Percentiles rank a stretch among this genome's conserved stretches.
phyloP scores from a whole-genome alignment of 805 yeast species.

The Pichia nanzhaoensis region DNA sequence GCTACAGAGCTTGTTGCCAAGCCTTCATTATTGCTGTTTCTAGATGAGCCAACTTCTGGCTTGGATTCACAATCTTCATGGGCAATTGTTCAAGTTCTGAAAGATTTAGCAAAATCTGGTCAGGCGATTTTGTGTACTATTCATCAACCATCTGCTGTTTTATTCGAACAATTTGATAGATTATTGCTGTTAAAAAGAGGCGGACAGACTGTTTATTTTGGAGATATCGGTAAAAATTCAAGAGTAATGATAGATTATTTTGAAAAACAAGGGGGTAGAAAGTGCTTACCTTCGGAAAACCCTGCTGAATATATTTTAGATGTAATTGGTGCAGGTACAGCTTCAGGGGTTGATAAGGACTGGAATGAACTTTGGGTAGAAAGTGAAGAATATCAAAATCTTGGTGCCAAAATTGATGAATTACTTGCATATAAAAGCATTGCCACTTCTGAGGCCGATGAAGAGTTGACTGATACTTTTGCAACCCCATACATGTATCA shows the following conservation, averaged over 20 bases:
- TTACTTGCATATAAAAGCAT: conserved; percentile 18
- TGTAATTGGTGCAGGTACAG: conserved; percentile 77
- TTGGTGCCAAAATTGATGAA: conserved; percentile 27
- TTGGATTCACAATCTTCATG: conserved; percentile 54
- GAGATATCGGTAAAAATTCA: conserved; percentile 45
- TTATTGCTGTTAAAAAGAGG: conserved; percentile 42
- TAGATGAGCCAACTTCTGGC: conserved; percentile 60
- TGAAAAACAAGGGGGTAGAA: conserved; percentile 53
- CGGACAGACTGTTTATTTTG: conserved; percentile 48
- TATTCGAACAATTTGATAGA: conserved; percentile 37
- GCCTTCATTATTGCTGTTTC: conserved; percentile 44
- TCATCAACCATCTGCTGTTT: conserved; percentile 43
- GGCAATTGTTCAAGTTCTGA: conserved; percentile 48
- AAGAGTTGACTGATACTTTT: conserved; percentile 22
- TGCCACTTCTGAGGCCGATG: conserved; percentile 11
- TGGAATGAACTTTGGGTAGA: conserved; percentile 59
- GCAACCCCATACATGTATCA: conserved; percentile 43
- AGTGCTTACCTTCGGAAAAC: conserved; percentile 53
- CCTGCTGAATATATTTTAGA: conserved; percentile 75
- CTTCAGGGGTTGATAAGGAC: conserved; percentile 50
- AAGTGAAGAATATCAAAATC: conserved; percentile 23
- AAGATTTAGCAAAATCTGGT: conserved; percentile 43
- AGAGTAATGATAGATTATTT: conserved; percentile 38
- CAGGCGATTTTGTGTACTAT: conserved; percentile 56
- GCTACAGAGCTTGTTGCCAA: conserved; percentile 52